Evolutionary conservation across 768 basidiomycete genomes (phyloP).

Genomic region (Cystofilobasidium macerans): DNA sequence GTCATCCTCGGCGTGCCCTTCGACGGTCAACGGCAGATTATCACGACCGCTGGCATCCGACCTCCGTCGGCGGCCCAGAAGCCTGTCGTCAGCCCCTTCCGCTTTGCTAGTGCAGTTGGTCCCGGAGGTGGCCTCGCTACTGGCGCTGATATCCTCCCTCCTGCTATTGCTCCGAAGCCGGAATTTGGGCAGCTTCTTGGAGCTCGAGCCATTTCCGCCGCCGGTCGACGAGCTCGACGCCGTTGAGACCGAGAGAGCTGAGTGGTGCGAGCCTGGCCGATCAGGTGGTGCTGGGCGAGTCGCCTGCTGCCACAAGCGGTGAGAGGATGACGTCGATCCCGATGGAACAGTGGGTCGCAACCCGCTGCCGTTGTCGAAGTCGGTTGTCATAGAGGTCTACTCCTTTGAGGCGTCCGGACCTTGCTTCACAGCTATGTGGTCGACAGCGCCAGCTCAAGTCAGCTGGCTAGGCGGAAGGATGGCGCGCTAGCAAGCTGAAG

Average conservation of each 20-base stretch:
- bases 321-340: slow-evolving; percentile 8
- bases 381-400: no score
- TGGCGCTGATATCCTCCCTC: neutral
- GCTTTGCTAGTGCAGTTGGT: no score
- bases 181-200: slow-evolving; percentile 21
- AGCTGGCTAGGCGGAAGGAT: no score
- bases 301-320: neutral
- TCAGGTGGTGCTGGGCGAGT: neutral
- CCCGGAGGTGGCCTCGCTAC: no score
- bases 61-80: neutral
- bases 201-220: neutral
- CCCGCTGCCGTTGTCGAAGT: no score
- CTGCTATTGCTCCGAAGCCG: slow-evolving; percentile 14
- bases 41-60: neutral
- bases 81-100: neutral
- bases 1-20: neutral
- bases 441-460: no score
- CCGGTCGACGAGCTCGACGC: slow-evolving; percentile 1
- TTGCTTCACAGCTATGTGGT: no score
- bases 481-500: no score
- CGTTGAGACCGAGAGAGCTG: neutral
- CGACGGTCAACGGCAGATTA: neutral
- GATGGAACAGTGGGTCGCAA: neutral
- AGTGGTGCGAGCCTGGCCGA: neutral
- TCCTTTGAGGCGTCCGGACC: no score